phyloP scores from a whole-genome alignment of 768 basidiomycete species.

The Pulveroboletus ravenelii region DNA sequence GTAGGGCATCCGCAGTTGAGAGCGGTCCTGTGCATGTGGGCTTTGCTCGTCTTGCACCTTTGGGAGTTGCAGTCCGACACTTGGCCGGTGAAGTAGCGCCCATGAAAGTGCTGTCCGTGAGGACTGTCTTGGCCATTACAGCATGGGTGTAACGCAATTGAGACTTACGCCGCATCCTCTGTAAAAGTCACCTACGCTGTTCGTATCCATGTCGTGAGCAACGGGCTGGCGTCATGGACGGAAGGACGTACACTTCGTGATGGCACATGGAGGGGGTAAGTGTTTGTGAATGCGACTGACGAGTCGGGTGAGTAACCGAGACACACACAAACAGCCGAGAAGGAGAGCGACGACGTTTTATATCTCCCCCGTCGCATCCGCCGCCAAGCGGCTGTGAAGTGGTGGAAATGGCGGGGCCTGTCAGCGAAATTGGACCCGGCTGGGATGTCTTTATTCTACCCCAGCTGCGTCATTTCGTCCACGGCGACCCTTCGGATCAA shows the following conservation, averaged over 20 bases:
- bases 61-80: conserved; percentile 29
- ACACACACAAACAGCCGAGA: not conserved
- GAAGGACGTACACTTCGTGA: conserved; percentile 33
- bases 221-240: not conserved
- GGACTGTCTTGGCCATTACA: conserved; percentile 2
- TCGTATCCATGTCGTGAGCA: conserved; percentile 2
- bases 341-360: not conserved
- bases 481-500: conserved; percentile 22
- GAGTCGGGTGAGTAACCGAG: not conserved
- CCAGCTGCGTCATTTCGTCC: conserved; percentile 29
- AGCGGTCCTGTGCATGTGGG: conserved; percentile 34
- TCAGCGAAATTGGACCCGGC: not conserved
- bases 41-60: conserved; percentile 32
- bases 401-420: conserved; percentile 1
- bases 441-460: too few species aligned
- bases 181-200: conserved; percentile 35
- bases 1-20: conserved; percentile 29
- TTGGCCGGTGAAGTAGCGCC: conserved; percentile 34
- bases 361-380: conserved; percentile 6
- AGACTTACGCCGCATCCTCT: conserved; percentile 33
- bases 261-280: conserved; percentile 26
- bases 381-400: conserved; percentile 11
- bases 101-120: conserved; percentile 34
- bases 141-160: not conserved
- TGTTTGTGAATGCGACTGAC: not conserved